Conservation (phyloP, 2,329 filamentous ascomycete species). For the Zasmidium angulare region DNA sequence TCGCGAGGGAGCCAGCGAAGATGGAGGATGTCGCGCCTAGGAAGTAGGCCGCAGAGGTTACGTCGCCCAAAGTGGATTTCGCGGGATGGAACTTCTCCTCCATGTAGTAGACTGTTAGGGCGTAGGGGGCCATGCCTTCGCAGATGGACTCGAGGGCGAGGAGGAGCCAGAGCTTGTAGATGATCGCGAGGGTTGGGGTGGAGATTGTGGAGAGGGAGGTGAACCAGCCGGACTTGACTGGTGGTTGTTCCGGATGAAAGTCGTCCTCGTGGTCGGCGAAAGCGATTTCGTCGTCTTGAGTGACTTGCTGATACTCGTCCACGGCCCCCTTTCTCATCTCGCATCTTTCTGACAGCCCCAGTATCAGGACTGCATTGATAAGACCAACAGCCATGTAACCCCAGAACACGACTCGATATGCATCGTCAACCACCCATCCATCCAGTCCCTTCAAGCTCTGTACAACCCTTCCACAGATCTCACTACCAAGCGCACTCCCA, state of each 20-base stretch:
- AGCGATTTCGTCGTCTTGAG: not conserved
- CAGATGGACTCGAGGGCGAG: constrained; percentile 68
- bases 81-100: constrained; percentile 52
- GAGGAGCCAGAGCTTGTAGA: constrained; percentile 62
- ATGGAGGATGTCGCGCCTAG: constrained; percentile 42
- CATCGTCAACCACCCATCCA: constrained; percentile 49
- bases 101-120: constrained; percentile 54
- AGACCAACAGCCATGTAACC: constrained; percentile 55
- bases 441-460: constrained; percentile 45
- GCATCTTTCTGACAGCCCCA: not conserved
- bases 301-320: not conserved
- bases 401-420: constrained; percentile 58
- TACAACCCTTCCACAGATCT: constrained; percentile 51
- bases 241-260: not conserved
- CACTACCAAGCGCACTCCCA: constrained; percentile 54
- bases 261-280: not conserved
- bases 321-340: not conserved
- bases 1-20: constrained; percentile 61
- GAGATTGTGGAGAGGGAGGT: constrained; percentile 54
- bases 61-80: constrained; percentile 51
- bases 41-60: constrained; percentile 49
- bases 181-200: constrained; percentile 49
- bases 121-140: constrained; percentile 56
- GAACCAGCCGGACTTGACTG: too few relatives aligned
- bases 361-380: constrained; percentile 42